These are phyloP conservation scores for Colletotrichum sojae DNA, from an alignment of 2,329 filamentous ascomycete genomes.

Conservation along the genomic window DNA sequence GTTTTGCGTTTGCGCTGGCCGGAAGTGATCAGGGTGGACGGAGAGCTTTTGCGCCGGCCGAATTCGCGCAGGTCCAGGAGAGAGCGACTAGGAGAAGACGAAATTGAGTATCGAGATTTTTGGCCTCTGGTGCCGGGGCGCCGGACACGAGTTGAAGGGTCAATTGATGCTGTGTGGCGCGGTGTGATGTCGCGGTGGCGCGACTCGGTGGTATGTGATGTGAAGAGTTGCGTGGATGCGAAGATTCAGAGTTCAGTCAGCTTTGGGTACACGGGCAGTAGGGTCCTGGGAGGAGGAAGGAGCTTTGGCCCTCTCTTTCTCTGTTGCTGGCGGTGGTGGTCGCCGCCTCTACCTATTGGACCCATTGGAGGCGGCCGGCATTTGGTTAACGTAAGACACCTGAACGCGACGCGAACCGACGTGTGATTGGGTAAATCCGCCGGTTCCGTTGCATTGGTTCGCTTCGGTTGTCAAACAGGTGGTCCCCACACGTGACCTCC, in stretches of 20 bases:
- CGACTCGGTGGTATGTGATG: conserved; percentile 9
- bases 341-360: not conserved
- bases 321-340: not conserved
- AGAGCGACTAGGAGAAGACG: no score
- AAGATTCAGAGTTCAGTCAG: not conserved
- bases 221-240: not conserved
- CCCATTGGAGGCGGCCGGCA: not conserved
- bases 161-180: not conserved
- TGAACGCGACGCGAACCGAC: conserved; percentile 3
- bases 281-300: not conserved
- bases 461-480: not conserved
- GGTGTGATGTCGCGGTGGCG: not conserved
- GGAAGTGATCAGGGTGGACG: conserved; percentile 2
- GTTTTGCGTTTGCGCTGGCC: conserved; percentile 12
- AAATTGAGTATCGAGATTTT: not conserved
- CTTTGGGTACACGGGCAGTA: not conserved
- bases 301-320: not conserved
- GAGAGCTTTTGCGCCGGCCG: conserved; percentile 17
- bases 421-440: not conserved
- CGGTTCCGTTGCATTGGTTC: not conserved
- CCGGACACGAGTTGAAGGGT: conserved; percentile 3
- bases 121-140: not conserved
- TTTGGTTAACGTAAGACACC: not conserved
- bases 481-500: not conserved
- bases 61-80: not conserved